Percentiles rank a stretch among this genome's conserved stretches.
Conservation (phyloP, 2,329 filamentous ascomycete species). For the Lasiodiplodia hormozganensis region DNA sequence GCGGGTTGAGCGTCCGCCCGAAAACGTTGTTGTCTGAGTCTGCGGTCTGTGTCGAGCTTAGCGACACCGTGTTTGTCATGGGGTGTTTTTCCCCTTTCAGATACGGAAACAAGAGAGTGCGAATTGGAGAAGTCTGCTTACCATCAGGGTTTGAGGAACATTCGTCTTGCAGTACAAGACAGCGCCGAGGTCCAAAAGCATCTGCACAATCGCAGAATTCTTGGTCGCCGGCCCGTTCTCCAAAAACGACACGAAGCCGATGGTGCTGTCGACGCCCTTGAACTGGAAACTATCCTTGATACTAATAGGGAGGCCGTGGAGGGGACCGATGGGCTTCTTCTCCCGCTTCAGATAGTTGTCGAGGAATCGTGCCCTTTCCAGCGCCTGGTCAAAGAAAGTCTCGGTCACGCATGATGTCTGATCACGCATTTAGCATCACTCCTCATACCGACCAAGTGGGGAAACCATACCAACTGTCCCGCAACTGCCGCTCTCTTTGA, state of each 20-base stretch:
- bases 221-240: constrained; percentile 30
- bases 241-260: constrained; percentile 56
- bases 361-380: constrained; percentile 43
- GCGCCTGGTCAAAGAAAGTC: constrained; percentile 46
- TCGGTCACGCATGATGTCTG: constrained; percentile 49
- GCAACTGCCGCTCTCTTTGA: constrained; percentile 61
- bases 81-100: no score
- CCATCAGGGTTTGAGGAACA: constrained; percentile 62
- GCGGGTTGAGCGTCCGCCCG: constrained; percentile 61
- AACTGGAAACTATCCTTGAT: constrained; percentile 61
- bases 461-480: constrained; percentile 56
- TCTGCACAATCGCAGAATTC: constrained; percentile 40
- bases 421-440: no score
- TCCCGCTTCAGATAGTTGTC: constrained; percentile 42
- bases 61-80: background rate
- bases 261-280: constrained; percentile 56
- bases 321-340: constrained; percentile 48
- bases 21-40: constrained; percentile 59
- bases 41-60: constrained; percentile 39
- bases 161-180: constrained; percentile 62
- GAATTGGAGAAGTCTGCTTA: constrained; percentile 35
- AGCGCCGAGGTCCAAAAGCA: constrained; percentile 52
- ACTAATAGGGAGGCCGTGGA: constrained; percentile 59
- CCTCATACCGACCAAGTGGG: background rate
- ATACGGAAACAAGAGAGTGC: no score